Conservation (phyloP, 1,284 basidiomycete genomes). For the Earliella scabrosa region DNA sequence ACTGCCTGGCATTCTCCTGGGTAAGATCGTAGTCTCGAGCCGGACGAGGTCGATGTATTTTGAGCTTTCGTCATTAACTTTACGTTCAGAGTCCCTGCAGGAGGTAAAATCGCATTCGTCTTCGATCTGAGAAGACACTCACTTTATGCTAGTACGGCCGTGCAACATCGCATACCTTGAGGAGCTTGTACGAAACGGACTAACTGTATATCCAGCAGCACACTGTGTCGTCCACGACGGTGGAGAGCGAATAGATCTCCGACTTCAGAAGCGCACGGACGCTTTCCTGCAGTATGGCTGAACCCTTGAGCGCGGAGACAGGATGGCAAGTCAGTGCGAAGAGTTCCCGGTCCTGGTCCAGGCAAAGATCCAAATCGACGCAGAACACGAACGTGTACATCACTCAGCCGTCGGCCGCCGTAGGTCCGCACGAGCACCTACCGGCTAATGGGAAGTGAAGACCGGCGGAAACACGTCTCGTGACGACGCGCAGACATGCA, state of each 20-base stretch:
- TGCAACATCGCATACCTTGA: slow-evolving; percentile 97
- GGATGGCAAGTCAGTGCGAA: slow-evolving; percentile 87
- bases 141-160: slow-evolving; percentile 78
- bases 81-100: slow-evolving; percentile 97
- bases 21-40: slow-evolving; percentile 96
- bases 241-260: slow-evolving; percentile 95
- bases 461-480: no score
- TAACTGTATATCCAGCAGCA: slow-evolving; percentile 94
- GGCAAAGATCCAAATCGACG: no score
- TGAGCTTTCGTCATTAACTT: slow-evolving; percentile 96
- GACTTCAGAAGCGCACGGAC: slow-evolving; percentile 97
- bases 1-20: slow-evolving; percentile 98
- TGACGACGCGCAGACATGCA: no score
- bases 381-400: no score
- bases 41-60: slow-evolving; percentile 99
- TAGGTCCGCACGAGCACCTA: no score
- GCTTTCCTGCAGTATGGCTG: slow-evolving; percentile 98
- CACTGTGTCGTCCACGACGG: slow-evolving; percentile 98
- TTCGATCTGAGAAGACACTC: slow-evolving; percentile 5
- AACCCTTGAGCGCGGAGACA: slow-evolving; percentile 97
- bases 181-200: slow-evolving; percentile 96
- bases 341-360: no score
- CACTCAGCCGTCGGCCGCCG: no score
- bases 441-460: no score
- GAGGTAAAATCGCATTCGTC: slow-evolving; percentile 59